A percentile compares a stretch with the other conserved stretches of the same genome.
These are phyloP conservation scores for Fraxinus platypoda DNA, from an alignment of 305 asterid species.

Conservation along the genomic window DNA sequence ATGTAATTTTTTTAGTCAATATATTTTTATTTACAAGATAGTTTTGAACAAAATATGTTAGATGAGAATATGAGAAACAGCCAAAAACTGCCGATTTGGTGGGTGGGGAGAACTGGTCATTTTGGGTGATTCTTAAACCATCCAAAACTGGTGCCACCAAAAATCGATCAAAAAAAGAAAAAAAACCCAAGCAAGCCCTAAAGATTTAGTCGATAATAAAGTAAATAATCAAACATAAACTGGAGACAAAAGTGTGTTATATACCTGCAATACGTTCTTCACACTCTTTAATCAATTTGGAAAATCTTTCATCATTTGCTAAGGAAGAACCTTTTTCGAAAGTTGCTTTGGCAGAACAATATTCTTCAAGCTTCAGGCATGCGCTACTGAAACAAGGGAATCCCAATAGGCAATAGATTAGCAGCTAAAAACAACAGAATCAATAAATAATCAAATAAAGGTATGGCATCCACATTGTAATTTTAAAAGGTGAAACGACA, in stretches of 20 bases:
- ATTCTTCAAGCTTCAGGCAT: conserved; percentile 88
- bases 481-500: neutral
- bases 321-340: conserved; percentile 78
- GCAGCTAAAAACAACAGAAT: neutral
- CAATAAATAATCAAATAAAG: neutral
- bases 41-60: too few species aligned
- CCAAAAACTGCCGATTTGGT: too few species aligned
- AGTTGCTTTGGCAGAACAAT: conserved; percentile 82
- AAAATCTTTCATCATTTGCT: conserved; percentile 71
- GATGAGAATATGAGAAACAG: too few species aligned
- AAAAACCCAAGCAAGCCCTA: too few species aligned
- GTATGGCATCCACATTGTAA: neutral
- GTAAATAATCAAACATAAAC: neutral
- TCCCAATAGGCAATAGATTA: neutral
- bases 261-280: conserved; percentile 70
- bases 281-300: conserved; percentile 73
- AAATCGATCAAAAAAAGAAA: too few species aligned
- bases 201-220: neutral
- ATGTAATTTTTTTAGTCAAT: too few species aligned
- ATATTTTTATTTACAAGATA: too few species aligned
- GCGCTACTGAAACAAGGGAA: conserved; percentile 51
- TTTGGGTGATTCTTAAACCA: too few species aligned
- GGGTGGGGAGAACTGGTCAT: too few species aligned
- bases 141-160: too few species aligned
- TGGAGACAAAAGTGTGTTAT: neutral